Evolutionary conservation across 179 eudicot species (phyloP).

Genomic region (Drosera spatulata): DNA sequence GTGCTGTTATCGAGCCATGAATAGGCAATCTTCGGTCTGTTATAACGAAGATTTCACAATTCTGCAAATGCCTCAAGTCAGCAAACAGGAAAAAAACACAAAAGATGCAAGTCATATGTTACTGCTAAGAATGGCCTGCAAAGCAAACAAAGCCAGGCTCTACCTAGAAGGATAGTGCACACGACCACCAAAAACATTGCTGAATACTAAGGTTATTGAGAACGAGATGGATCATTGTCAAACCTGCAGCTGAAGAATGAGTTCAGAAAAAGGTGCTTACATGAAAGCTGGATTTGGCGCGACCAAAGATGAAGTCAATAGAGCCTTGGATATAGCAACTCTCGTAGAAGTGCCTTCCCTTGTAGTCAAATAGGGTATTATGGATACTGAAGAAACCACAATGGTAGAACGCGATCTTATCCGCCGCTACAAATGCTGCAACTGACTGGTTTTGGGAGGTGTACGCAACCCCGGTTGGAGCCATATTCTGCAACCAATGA

Average conservation of each 20-base stretch:
- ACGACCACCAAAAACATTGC: too few species aligned
- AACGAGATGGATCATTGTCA: too few species aligned
- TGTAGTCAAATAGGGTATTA: conserved; percentile 31
- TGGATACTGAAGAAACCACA: conserved; percentile 43
- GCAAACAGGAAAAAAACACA: background rate
- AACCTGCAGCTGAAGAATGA: too few species aligned
- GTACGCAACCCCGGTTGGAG: conserved; percentile 43
- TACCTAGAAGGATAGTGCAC: too few species aligned
- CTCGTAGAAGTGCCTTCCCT: conserved; percentile 35
- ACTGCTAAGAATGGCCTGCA: too few species aligned
- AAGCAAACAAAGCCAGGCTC: too few species aligned
- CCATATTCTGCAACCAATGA: conserved; percentile 38
- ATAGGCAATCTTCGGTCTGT: conserved; percentile 26
- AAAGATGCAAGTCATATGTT: too few species aligned
- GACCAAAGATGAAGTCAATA: conserved; percentile 41
- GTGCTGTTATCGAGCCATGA: conserved; percentile 41
- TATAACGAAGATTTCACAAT: conserved; percentile 32
- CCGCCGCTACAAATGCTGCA: conserved; percentile 30
- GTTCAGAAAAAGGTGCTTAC: conserved; percentile 5
- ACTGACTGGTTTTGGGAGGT: conserved; percentile 38
- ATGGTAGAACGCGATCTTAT: conserved; percentile 32
- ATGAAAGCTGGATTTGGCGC: conserved; percentile 28
- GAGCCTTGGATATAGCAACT: conserved; percentile 42
- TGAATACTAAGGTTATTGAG: too few species aligned
- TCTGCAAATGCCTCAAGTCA: conserved; percentile 6